Base-by-base conservation (phyloP, 768 basidiomycete genomes). In the Suillus placidus region DNA sequence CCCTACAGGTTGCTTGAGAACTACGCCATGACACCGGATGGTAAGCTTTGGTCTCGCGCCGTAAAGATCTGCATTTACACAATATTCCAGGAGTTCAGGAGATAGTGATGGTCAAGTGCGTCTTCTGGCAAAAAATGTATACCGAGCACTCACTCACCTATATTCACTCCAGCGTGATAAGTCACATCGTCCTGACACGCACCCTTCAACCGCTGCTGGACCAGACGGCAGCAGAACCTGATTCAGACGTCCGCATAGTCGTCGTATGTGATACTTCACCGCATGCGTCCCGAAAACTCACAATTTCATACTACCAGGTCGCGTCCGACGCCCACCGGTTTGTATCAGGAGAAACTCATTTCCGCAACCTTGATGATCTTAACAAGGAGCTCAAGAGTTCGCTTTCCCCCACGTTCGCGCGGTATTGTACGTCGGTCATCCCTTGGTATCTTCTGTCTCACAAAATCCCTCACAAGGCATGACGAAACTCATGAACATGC, bases 201-300 rank as follows among this genome's bases (percentile, higher is more conserved):
- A 79, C 81, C 4, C 79, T 90, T 8, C 78, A 88, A 43, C 85
- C 88, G 3, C 71, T 88, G 3, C 70, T 90, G 56, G 76, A 75
- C 47, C 73, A 77, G 61, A 89, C 89, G 1, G 83, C 86, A 0
- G 67, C 78, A 20, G 73, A 81, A 55, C 74, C 80, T 0, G 76
- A 76, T 30, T 80, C 86, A 0, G 89, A 90, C 65, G 88, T 89
- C 56, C 84, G 89, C 20, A 80, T 91, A 16, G 80, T 89, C 12
- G 82, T 85, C 63, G 88, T 88, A 65, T 49, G 84, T 67, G 35
- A 10, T 6, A 37, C 47, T 23, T 49, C 23, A 14, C 14, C 7
- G 23, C 23, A 26, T 26, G 16, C 16, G 16, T 43, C 10, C 23
- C 1, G 26, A 26, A 51, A 18, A 32, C 56, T 43, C 9, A 64